These are phyloP conservation scores for Cucurbita moschata DNA, from an alignment of 306 rosid species.

Conservation along the genomic window DNA sequence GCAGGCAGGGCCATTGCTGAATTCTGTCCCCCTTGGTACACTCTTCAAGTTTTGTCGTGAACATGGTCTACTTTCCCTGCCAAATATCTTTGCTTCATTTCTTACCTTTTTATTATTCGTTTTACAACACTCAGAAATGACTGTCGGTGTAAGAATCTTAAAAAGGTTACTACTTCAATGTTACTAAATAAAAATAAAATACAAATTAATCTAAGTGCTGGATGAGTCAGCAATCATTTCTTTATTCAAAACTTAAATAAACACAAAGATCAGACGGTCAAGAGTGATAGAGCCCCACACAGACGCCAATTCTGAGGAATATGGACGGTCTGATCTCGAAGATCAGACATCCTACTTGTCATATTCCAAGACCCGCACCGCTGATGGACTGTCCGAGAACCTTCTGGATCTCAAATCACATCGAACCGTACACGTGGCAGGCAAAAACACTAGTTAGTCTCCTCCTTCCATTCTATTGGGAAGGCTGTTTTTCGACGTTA, in stretches of 20 bases:
- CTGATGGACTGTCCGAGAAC: not conserved
- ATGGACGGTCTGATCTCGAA: not conserved
- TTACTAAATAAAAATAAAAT: not conserved
- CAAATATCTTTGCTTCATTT: not conserved
- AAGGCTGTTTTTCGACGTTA: not conserved
- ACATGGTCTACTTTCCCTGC: not conserved
- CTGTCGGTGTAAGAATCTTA: not conserved
- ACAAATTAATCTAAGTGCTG: not conserved
- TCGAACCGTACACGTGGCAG: not conserved
- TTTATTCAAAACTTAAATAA: too few species aligned
- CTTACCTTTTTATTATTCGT: not conserved
- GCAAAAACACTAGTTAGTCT: too few species aligned
- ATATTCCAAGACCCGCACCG: not conserved
- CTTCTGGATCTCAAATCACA: conserved; percentile 1
- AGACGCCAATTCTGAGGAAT: not conserved
- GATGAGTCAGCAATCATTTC: not conserved
- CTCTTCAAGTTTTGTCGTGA: not conserved
- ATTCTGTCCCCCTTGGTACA: not conserved
- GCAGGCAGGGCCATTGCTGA: not conserved
- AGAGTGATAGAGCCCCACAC: not conserved
- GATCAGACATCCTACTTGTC: not conserved
- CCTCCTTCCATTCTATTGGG: too few species aligned
- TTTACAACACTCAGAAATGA: too few species aligned
- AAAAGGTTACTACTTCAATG: not conserved
- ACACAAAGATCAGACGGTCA: not conserved